These are phyloP conservation scores for Vaccinium darrowii DNA, from an alignment of 148 eudicot genomes.

Conservation along the genomic window DNA sequence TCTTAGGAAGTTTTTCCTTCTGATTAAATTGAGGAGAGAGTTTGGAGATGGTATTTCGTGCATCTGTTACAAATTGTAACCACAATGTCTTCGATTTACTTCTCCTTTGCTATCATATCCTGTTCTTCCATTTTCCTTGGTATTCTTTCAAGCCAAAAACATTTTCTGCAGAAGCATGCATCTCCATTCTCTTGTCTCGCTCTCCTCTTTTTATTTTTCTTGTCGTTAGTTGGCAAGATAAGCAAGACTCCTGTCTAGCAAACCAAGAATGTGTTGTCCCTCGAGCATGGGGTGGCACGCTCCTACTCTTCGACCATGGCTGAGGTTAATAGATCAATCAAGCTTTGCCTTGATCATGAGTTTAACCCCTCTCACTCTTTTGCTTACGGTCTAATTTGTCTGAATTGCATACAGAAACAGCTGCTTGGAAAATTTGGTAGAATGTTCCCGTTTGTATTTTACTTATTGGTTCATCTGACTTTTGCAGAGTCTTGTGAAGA, in stretches of 20 bases:
- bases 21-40: neutral
- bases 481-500: constrained; percentile 73
- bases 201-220: neutral
- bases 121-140: neutral
- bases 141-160: neutral
- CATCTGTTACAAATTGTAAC: neutral
- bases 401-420: neutral
- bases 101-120: neutral
- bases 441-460: neutral
- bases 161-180: neutral
- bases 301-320: neutral
- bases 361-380: neutral
- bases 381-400: neutral
- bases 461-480: constrained; percentile 14
- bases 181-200: neutral
- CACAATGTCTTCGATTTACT: neutral
- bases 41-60: neutral
- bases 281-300: neutral
- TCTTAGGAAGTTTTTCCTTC: neutral
- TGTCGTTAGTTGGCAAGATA: neutral
- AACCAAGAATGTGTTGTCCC: neutral
- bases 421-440: neutral
- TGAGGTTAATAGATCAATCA: neutral
- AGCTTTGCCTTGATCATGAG: neutral
- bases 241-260: neutral